phyloP scores from a whole-genome alignment of 495 filamentous ascomycete species.

The Tuber calosporum region DNA sequence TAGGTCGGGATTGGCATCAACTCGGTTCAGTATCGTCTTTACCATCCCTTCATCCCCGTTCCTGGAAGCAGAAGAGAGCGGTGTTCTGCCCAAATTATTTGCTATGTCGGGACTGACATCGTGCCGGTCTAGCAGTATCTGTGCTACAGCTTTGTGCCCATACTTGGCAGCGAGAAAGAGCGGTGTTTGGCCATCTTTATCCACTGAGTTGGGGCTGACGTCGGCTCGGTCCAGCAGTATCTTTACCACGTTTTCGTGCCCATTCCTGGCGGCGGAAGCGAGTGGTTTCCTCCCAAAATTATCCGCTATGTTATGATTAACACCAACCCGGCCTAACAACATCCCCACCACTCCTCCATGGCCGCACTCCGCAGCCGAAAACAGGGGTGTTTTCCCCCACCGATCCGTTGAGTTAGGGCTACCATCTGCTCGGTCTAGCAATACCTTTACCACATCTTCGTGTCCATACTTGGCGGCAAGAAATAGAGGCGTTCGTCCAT shows the following conservation, averaged over 20 bases:
- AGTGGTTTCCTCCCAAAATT: too few relatives aligned
- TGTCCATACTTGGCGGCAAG: neutral
- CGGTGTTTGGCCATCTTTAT: neutral
- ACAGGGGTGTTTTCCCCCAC: neutral
- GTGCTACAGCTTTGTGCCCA: neutral
- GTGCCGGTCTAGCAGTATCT: neutral
- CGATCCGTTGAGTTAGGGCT: neutral
- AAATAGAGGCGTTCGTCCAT: neutral
- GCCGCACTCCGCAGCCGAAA: too few relatives aligned
- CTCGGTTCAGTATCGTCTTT: neutral
- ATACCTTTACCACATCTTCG: neutral
- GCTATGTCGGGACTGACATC: too few relatives aligned
- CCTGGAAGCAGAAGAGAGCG: neutral
- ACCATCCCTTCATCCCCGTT: neutral
- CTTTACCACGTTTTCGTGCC: too few relatives aligned
- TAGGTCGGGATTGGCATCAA: neutral
- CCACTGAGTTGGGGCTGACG: neutral
- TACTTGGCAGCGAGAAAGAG: neutral
- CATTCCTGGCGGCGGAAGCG: too few relatives aligned
- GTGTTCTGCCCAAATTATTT: neutral
- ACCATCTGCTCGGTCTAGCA: neutral
- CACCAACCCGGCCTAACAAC: neutral
- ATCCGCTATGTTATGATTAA: too few relatives aligned
- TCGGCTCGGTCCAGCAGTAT: neutral
- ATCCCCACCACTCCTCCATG: neutral